Conservation (phyloP, 139 green algal species). For the Microglena sp. region DNA sequence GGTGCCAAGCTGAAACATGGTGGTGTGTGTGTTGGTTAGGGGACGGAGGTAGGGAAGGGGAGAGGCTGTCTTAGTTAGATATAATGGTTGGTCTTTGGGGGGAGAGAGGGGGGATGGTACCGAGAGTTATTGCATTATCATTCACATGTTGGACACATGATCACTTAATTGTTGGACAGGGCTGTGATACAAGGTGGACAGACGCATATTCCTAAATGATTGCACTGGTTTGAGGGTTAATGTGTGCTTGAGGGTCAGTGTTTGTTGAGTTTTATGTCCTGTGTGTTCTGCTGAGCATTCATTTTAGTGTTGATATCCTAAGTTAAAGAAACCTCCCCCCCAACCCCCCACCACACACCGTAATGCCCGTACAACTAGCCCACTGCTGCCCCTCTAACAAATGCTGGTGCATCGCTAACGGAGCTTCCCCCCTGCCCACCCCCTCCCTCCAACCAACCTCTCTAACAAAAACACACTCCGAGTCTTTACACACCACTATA, state of each 20-base stretch:
- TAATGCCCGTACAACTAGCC: too few species aligned
- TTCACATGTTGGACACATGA: not conserved
- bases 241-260: not conserved
- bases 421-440: too few species aligned
- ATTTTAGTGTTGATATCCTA: not conserved
- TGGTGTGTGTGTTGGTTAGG: not conserved
- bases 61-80: not conserved
- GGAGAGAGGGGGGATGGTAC: not conserved
- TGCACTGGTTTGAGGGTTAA: not conserved
- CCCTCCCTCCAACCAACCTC: too few species aligned
- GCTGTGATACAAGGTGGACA: not conserved
- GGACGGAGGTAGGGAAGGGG: not conserved
- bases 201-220: too few species aligned
- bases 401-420: too few species aligned
- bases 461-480: not conserved
- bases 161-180: not conserved
- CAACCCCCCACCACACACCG: too few species aligned
- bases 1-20: constrained; percentile 79
- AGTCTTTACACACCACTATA: not conserved
- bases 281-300: not conserved
- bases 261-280: not conserved
- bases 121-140: not conserved
- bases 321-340: not conserved
- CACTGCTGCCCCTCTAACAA: too few species aligned
- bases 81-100: not conserved